These are phyloP conservation scores for Acidiella bohemica DNA, from an alignment of 495 filamentous ascomycete genomes.

Conservation along the genomic window DNA sequence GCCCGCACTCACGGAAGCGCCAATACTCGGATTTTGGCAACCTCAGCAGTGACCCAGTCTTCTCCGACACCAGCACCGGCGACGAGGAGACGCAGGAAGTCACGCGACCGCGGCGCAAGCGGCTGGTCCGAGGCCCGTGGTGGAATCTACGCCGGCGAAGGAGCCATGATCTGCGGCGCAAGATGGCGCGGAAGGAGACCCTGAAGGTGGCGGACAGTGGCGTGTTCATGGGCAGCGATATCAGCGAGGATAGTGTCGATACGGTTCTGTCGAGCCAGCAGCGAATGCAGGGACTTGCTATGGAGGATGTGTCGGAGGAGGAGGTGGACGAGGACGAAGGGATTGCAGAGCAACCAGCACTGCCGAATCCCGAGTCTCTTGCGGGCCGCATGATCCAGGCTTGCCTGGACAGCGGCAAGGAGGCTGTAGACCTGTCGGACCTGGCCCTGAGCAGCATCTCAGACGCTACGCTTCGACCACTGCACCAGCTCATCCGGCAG, in stretches of 20 bases:
- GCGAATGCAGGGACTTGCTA: conserved; percentile 8
- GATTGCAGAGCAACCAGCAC: conserved; percentile 22
- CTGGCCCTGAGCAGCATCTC: conserved; percentile 26
- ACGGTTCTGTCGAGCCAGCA: conserved; percentile 7
- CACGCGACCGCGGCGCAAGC: conserved; percentile 7
- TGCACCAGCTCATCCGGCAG: conserved; percentile 44
- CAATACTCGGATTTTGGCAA: conserved; percentile 9
- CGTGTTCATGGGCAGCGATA: conserved; percentile 66
- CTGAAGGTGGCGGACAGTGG: conserved; percentile 65
- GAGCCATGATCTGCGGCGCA: conserved; percentile 16
- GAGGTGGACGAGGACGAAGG: conserved; percentile 27
- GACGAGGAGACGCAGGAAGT: conserved; percentile 1
- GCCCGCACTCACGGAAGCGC: conserved; percentile 3
- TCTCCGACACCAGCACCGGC: conserved; percentile 13
- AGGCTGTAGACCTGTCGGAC: conserved; percentile 12
- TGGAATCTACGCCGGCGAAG: conserved; percentile 3
- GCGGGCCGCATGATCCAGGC: conserved; percentile 28
- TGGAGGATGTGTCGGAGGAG: conserved; percentile 6
- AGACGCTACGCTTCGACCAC: conserved; percentile 37
- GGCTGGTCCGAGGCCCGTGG: conserved; percentile 14
- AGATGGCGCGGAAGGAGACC: conserved; percentile 39
- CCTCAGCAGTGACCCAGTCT: conserved; percentile 19
- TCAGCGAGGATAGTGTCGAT: conserved; percentile 23
- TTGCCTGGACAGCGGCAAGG: conserved; percentile 40
- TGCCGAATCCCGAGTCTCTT: background rate